phyloP scores from a whole-genome alignment of 345 rosid genomes.

The Eucalyptus cladocalyx region DNA sequence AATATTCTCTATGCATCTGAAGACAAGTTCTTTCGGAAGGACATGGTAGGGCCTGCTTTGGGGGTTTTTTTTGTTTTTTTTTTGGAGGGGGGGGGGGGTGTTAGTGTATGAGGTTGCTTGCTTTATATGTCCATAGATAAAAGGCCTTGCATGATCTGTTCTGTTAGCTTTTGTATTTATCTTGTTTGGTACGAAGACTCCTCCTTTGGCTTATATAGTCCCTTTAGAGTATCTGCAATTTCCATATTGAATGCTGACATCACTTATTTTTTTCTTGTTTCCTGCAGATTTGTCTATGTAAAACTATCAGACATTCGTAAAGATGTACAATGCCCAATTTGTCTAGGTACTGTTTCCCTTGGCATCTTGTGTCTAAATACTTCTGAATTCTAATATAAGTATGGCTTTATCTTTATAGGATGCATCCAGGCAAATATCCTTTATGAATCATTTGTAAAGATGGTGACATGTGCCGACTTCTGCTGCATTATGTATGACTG shows the following conservation, averaged over 20 bases:
- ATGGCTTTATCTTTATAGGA: not conserved
- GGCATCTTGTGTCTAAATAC: not conserved
- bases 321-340: constrained; percentile 87
- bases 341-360: constrained; percentile 46
- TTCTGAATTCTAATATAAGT: not conserved
- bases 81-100: not conserved
- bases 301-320: constrained; percentile 66
- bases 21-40: not conserved
- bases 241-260: not conserved
- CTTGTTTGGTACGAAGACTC: not conserved
- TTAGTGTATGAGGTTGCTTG: not conserved
- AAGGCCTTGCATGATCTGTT: not conserved
- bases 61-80: not conserved
- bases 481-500: not conserved
- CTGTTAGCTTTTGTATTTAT: not conserved
- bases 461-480: not conserved
- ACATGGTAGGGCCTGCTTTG: not conserved
- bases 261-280: not conserved
- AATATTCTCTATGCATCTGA: not conserved
- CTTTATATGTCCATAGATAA: not conserved
- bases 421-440: not conserved
- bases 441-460: not conserved
- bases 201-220: not conserved
- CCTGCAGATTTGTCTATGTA: constrained; percentile 56
- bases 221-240: not conserved